Evolutionary conservation across 2,329 filamentous ascomycete species (phyloP).

Genomic region (Biscogniauxia marginata): DNA sequence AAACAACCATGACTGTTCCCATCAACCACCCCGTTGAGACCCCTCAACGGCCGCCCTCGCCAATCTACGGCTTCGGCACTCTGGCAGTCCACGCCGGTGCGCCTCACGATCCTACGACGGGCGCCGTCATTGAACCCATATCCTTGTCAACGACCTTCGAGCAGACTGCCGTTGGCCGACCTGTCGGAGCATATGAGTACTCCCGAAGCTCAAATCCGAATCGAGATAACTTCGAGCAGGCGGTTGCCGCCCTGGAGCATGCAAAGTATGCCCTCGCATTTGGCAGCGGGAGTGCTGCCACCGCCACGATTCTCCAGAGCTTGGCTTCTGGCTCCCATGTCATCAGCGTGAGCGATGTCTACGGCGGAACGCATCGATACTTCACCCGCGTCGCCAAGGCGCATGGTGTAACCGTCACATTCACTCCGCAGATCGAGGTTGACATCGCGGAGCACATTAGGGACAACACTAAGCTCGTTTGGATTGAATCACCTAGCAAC

Average conservation of each 20-base stretch:
- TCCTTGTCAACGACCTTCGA: conserved; percentile 95
- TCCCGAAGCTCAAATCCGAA: conserved; percentile 93
- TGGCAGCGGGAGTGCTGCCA: conserved; percentile 90
- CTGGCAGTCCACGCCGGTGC: conserved; percentile 92
- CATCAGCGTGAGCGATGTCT: conserved; percentile 94
- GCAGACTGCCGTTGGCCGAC: conserved; percentile 84
- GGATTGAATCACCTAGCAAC: conserved; percentile 96
- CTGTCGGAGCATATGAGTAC: conserved; percentile 90
- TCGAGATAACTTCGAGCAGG: conserved; percentile 88
- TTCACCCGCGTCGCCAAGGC: conserved; percentile 97
- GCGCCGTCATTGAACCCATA: conserved; percentile 94
- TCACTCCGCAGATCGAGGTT: conserved; percentile 87
- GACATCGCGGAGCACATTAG: conserved; percentile 84
- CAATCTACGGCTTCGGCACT: conserved; percentile 82
- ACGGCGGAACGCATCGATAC: conserved; percentile 96
- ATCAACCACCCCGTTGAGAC: conserved; percentile 59
- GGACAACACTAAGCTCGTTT: conserved; percentile 87
- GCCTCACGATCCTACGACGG: conserved; percentile 85
- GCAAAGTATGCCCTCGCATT: conserved; percentile 92
- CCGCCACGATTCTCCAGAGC: conserved; percentile 88
- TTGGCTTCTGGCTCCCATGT: conserved; percentile 90
- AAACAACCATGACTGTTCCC: conserved; percentile 25
- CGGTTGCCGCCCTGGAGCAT: conserved; percentile 88
- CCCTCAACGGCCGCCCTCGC: conserved; percentile 69
- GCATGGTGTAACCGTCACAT: conserved; percentile 91